Evolutionary conservation across 2,329 filamentous ascomycete genomes (phyloP), one percentile per base, ranked within the genome.

Genomic region (Graphilbum fragrans): DNA sequence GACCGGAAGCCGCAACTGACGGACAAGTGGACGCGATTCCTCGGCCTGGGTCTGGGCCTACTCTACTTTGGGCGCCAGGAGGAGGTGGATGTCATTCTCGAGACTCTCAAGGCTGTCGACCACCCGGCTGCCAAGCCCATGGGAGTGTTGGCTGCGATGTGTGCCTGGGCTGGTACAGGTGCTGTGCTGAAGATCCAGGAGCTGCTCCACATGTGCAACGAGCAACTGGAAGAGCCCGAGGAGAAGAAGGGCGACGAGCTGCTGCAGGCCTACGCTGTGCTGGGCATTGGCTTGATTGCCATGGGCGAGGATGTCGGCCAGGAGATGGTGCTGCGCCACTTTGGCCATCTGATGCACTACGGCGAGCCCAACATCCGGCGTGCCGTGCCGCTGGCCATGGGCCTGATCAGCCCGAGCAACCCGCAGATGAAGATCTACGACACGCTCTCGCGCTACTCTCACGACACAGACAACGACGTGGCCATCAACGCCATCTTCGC

Each of bases 341-440:
- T 98, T 54, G 92, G 88, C 38, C 92, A 98, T 60, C 72, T 98
- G 46, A 98, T 98, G 92, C 92, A 98, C 66, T 98, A 98, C 55
- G 92, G 93, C 49, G 90, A 95, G 61, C 74, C 88, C 57, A 96
- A 98, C 59, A 98, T 98, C 53, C 83, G 92, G 47, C 92, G 92
- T 57, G 90, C 88, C 18, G 92, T 98, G 23, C 92, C 92, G 29
- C 72, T 98, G 41, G 92, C 92, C 21, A 93, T 98, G 86, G 93
- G 88, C 55, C 74, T 98, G 41, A 82, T 98, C 57, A 94, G 86
- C 64, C 86, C 93, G 12, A 95, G 87, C 66, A 98, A 98, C 66
- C 92, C 92, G 11, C 93, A 98, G 61, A 98, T 98, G 90, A 98
- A 96, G 72, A 85, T 98, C 37, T 98, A 98, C 67, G 92, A 98